Conservation (phyloP, 2,329 filamentous ascomycete species). For the Beauveria sp. region DNA sequence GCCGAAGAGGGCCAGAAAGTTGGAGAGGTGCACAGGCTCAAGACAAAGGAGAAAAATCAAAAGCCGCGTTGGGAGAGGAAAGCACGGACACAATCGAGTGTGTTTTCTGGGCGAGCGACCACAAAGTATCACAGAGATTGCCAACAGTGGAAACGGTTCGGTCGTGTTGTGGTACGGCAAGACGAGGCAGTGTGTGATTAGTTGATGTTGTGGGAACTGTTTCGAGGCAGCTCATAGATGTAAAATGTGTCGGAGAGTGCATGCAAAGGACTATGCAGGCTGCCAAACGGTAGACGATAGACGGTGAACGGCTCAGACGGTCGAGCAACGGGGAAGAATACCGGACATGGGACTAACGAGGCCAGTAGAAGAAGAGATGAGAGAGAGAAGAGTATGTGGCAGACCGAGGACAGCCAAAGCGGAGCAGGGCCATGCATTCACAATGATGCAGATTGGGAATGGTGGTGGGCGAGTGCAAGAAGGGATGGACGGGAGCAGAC, state of each 20-base stretch:
- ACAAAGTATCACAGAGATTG: background rate
- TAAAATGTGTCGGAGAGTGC: background rate
- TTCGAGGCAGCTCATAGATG: background rate
- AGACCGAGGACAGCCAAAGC: background rate
- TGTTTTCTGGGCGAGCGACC: background rate
- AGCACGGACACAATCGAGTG: background rate
- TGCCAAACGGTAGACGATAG: background rate
- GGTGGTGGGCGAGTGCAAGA: conserved; percentile 1
- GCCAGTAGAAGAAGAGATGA: conserved; percentile 3
- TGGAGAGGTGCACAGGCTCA: background rate
- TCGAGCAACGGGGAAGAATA: background rate
- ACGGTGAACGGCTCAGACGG: background rate
- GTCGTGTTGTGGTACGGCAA: background rate
- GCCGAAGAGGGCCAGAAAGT: background rate
- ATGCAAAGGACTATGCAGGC: background rate
- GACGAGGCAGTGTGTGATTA: background rate
- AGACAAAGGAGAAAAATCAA: background rate
- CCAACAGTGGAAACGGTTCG: background rate
- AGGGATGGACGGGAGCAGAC: background rate
- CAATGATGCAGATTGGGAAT: conserved; percentile 2
- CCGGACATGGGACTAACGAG: background rate
- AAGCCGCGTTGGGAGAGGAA: background rate
- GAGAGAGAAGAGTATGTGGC: conserved; percentile 2
- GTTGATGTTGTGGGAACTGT: background rate
- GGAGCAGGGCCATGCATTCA: conserved; percentile 8